These are phyloP conservation scores for Cordyceps javanica DNA, from an alignment of 2,329 filamentous ascomycete genomes.

Conservation along the genomic window DNA sequence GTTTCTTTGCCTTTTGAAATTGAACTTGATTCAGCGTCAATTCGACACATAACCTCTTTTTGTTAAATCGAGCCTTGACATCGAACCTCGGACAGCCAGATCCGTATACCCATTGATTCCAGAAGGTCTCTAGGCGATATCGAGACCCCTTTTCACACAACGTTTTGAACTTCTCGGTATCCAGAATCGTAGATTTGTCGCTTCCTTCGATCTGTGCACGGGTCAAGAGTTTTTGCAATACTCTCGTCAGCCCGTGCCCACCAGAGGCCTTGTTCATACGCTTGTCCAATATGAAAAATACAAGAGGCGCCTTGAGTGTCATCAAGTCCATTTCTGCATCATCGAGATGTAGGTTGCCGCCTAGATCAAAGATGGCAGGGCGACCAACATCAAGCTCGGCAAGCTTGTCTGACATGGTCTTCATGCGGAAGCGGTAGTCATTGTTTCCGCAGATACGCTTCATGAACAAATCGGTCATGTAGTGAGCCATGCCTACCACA, in stretches of 20 bases:
- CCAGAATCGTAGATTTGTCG: constrained; percentile 64
- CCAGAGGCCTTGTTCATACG: constrained; percentile 77
- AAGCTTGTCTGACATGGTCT: constrained; percentile 73
- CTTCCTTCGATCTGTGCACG: constrained; percentile 65
- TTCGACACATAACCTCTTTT: constrained; percentile 92
- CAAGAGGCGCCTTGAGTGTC: constrained; percentile 79
- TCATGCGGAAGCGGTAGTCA: constrained; percentile 86
- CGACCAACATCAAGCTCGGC: constrained; percentile 75
- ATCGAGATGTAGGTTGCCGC: constrained; percentile 70
- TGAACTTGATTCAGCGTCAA: constrained; percentile 79
- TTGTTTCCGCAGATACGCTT: constrained; percentile 89
- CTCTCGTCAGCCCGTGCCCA: constrained; percentile 76
- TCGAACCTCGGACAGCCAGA: constrained; percentile 85
- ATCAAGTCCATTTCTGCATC: constrained; percentile 86
- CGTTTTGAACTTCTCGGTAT: constrained; percentile 69
- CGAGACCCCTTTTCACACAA: constrained; percentile 85
- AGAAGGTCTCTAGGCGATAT: constrained; percentile 81
- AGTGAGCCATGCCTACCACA: constrained; percentile 83
- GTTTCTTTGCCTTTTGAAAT: constrained; percentile 36
- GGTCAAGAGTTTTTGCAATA: constrained; percentile 79
- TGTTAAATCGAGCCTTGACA: constrained; percentile 88
- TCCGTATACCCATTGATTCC: constrained; percentile 85
- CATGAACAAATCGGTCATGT: constrained; percentile 92
- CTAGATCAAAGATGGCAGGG: constrained; percentile 76
- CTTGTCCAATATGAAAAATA: constrained; percentile 90